Evolutionary conservation across 2,329 filamentous ascomycete species (phyloP), one percentile per base, ranked within the genome.

Genomic region (Trichoderma asperellum): DNA sequence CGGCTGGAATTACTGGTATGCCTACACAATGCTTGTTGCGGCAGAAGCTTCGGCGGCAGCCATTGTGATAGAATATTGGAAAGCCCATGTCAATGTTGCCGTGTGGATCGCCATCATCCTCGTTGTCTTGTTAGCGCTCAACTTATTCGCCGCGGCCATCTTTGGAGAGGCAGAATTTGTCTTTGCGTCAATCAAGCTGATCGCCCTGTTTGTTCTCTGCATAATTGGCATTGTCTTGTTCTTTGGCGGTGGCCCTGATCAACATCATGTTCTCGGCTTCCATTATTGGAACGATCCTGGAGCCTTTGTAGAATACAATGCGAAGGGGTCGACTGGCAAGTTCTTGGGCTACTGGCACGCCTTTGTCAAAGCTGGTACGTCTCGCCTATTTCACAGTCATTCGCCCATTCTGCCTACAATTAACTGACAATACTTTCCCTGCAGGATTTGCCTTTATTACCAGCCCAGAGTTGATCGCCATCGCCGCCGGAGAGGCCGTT

Each of bases 401-500:
- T 59, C 16, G 12, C 14, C 27, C 27, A 59, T 35, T 16, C 16
- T 43, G 1, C 14, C 16, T 16, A 29, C 14, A 8, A 21, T 16
- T 10, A 27, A 34, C 55, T 69, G n/a, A 69, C 32, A 11, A 18
- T 5, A 35, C 2, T n/a, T 3, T 49, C 18, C 27, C 2, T 14
- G 49, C 87, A 8, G 87, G 86, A 0, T 90, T 89, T 75, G 85
- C 86, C 37, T 90, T 89, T 77, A 85, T 87, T 75, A 87, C 86
- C 6, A 87, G 86, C 1, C 86, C 88, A 18, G 90, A 92, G 75
- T 83, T 91, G 53, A 84, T 86, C 68, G 86, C 86, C 49, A 85
- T 90, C 68, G 88, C 89, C 1, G 89, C 88, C 5, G 89, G 87
- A 56, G 89, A 92, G 81, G 87, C 88, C 1, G 80, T 87, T 32